phyloP scores from a whole-genome alignment of 495 filamentous ascomycete species.

The Bombardia bombarda region DNA sequence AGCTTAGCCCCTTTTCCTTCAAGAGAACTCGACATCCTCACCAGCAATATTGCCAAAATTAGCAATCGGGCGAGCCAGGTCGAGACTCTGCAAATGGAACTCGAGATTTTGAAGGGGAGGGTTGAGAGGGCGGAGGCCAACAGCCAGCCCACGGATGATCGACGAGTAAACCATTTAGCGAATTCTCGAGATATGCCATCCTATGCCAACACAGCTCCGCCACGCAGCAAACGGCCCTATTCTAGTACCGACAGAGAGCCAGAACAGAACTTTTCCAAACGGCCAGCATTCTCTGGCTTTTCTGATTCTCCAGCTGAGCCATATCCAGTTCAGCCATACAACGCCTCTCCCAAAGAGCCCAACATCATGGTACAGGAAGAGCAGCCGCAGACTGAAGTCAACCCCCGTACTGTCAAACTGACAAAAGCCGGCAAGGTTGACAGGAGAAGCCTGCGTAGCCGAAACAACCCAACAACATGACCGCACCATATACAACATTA shows the following conservation, averaged over 20 bases:
- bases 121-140: constrained; percentile 21
- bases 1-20: constrained; percentile 16
- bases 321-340: background rate
- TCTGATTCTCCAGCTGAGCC: no score
- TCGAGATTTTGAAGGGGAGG: constrained; percentile 29
- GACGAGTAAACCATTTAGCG: background rate
- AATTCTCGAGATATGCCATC: background rate
- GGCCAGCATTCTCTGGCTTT: constrained; percentile 4
- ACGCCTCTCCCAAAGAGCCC: constrained; percentile 1
- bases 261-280: constrained; percentile 1
- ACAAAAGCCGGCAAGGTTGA: constrained; percentile 7
- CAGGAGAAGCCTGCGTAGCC: background rate
- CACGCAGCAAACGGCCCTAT: constrained; percentile 6
- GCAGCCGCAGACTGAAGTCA: background rate
- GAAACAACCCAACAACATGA: no score
- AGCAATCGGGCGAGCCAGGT: constrained; percentile 29
- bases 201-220: background rate
- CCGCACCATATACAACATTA: no score
- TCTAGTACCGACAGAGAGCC: background rate
- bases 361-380: no score
- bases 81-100: constrained; percentile 33
- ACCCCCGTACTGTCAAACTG: background rate
- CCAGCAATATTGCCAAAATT: constrained; percentile 27
- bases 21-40: constrained; percentile 30
- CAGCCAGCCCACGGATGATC: background rate